These are phyloP conservation scores for Pochonia chlamydosporia DNA, from an alignment of 2,329 filamentous ascomycete genomes.

Conservation along the genomic window DNA sequence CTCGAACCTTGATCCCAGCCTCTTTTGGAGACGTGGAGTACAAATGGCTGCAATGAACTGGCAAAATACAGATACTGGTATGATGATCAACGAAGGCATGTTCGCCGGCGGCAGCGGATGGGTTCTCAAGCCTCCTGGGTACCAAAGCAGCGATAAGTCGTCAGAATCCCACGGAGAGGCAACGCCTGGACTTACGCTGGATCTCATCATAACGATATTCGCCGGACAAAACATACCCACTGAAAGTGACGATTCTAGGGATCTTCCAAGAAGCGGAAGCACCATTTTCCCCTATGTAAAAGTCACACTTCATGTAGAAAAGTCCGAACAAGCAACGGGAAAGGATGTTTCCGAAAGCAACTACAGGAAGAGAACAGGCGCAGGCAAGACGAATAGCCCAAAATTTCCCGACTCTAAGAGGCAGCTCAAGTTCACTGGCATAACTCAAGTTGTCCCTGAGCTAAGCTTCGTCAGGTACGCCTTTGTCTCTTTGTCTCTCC, in stretches of 20 bases:
- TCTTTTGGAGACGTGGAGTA: conserved; percentile 87
- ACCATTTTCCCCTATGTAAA: conserved; percentile 66
- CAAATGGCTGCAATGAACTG: conserved; percentile 98
- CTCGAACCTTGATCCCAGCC: conserved; percentile 89
- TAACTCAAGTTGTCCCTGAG: conserved; percentile 58
- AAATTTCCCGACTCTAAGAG: conserved; percentile 51
- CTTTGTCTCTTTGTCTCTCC: background rate
- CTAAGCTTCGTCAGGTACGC: conserved; percentile 69
- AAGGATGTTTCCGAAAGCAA: conserved; percentile 39
- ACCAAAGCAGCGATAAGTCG: conserved; percentile 47
- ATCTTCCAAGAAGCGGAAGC: conserved; percentile 24
- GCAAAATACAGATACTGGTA: conserved; percentile 89
- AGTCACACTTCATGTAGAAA: conserved; percentile 76
- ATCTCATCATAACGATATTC: conserved; percentile 66
- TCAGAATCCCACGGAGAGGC: conserved; percentile 37
- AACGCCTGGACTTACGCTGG: conserved; percentile 47
- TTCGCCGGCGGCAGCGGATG: conserved; percentile 81
- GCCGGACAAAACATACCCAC: conserved; percentile 65
- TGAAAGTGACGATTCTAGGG: conserved; percentile 21
- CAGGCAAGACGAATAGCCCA: conserved; percentile 53
- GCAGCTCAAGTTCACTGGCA: conserved; percentile 51
- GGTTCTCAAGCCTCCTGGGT: conserved; percentile 77
- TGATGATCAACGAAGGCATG: conserved; percentile 98
- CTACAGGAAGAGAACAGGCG: conserved; percentile 55
- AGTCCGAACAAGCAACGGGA: conserved; percentile 27